Evolutionary conservation across 305 asterid genomes (phyloP), one percentile per base, ranked within the genome.

Genomic region (Withania somnifera): DNA sequence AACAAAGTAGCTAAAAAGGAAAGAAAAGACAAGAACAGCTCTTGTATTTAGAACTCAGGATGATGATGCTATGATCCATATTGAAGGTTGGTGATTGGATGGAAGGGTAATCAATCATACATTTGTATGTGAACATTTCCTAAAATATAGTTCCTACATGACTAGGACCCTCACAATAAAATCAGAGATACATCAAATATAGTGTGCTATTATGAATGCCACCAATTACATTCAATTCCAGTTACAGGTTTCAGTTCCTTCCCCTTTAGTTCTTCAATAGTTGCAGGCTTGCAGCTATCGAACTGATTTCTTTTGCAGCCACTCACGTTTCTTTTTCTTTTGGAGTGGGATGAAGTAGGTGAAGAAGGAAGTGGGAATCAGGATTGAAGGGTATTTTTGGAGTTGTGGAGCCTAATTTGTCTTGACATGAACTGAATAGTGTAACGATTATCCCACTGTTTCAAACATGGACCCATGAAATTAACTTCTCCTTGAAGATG

Each of bases 111-210:
- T 13, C 38, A 61, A 61, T 28, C 26, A 13, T 61, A 28, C 20
- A 28, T 28, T 13, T 61, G 42, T 61, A 28, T 28, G 22, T 61
- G 40, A 14, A 60, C 68, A 60, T 60, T 60, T n/a, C 28, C 34
- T 30, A 34, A n/a, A 32, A 32, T 56, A 34, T 34, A 64, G 19
- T 32, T 54, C 89, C 82, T 83, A 88, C 89, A 88, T 38, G 36
- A 53, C 34, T 82, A 19, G 78, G 82, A 77, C 88, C 79, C 86
- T 84, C 85, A 86, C 90, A 86, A 84, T 10, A 57, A 30, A 58
- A 83, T 81, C 36, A 79, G 20, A 75, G 24, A 66, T 50, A 40
- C 24, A 51, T 6, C 81, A 14, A 60, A 51, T 47, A 63, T 32
- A 32, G 22, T 64, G 47, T 61, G 24, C 73, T 64, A 32, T 64